Base-by-base conservation (phyloP, 2,329 filamentous ascomycete genomes). In the Lecanosticta acicola region DNA sequence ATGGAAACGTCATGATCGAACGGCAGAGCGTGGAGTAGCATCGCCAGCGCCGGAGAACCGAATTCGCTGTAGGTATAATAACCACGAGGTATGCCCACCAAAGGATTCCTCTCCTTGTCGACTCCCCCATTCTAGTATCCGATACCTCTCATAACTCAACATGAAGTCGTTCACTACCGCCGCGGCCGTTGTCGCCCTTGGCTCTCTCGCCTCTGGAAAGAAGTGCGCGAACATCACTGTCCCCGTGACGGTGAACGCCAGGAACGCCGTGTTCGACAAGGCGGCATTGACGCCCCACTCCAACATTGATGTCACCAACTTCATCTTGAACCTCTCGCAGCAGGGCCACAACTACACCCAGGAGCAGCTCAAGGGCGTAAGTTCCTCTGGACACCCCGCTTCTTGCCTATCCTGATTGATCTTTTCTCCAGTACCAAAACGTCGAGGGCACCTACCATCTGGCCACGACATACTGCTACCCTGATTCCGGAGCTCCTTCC, bases 391-490 rank as follows among this genome's bases (percentile, higher is more conserved):
- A 38, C 36, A 9, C 13, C 11, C 9, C 14, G 9, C n/a, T n/a
- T n/a, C n/a, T n/a, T n/a, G n/a, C n/a, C n/a, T 20, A 16, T 36
- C 14, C 9, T 35, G n/a, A 13, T 18, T 33, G 19, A 20, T 18
- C 14, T 29, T 39, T 17, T 38, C 2, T 14, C 20, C 37, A 74
- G 68, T 78, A 77, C 55, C 57, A 67, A 20, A 76, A 71, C 0
- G 64, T 80, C 13, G 60, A 66, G 1, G 78, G 77, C 24, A 68
- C 65, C 18, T 84, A 82, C 65, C 61, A 75, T 3, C 76, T 85
- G 39, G 76, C 72, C 3, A 75, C 78, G 0, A 79, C 77, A 8
- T 82, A 81, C 67, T 85, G 82, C 64, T 65, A 71, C 43, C 81
- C 81, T 0, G 70, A 75, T 48, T 56, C 55, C 4, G 72, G 61